A percentile compares a stretch with the other conserved stretches of the same genome.
Conservation (phyloP, 2,329 filamentous ascomycete species). For the Verticillium nubilum region DNA sequence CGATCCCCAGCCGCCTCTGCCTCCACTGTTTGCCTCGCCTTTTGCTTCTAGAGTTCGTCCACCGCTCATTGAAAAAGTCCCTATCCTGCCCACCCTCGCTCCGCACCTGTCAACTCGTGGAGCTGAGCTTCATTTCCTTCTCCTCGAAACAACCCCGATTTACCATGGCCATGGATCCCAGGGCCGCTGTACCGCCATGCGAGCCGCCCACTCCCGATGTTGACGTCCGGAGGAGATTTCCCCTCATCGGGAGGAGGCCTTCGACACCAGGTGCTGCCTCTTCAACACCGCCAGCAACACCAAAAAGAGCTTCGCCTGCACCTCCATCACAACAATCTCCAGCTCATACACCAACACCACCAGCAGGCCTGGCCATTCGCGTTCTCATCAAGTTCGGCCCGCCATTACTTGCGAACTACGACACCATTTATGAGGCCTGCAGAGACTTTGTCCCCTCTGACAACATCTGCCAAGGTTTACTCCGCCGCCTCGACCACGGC, state of each 20-base stretch:
- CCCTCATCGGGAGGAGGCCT: background rate
- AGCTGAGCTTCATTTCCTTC: background rate
- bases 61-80: background rate
- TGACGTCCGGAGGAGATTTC: background rate
- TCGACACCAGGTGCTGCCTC: background rate
- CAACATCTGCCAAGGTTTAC: conserved; percentile 41
- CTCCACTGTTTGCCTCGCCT: background rate
- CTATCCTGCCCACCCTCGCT: background rate
- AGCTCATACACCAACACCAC: background rate
- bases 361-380: conserved; percentile 29
- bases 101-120: background rate
- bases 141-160: background rate
- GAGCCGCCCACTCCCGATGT: background rate
- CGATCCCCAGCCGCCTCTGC: background rate
- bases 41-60: background rate
- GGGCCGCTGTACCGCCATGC: background rate
- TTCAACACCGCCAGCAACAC: background rate
- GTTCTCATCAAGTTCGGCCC: conserved; percentile 40
- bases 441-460: conserved; percentile 35
- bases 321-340: background rate
- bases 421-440: conserved; percentile 41
- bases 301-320: background rate
- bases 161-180: background rate
- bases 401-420: conserved; percentile 36
- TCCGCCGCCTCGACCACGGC: conserved; percentile 46